Evolutionary conservation across 129 eudicot species (phyloP).

Genomic region (Centella asiatica): DNA sequence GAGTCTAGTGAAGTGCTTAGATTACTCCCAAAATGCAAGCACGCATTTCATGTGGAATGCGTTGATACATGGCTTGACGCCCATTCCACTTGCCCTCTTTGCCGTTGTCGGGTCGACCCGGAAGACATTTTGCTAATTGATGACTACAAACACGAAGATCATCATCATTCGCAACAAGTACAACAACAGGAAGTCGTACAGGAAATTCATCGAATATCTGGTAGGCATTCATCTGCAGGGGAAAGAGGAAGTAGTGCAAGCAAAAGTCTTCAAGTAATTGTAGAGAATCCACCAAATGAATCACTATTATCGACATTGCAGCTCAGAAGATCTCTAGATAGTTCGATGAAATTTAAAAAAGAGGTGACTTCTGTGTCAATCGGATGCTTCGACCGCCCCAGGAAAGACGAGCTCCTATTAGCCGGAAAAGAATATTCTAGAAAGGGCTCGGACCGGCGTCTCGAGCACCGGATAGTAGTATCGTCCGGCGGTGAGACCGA

Average conservation of each 20-base stretch:
- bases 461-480: conserved; percentile 55
- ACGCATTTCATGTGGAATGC: conserved; percentile 88
- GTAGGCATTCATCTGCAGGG: conserved; percentile 63
- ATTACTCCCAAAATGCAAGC: conserved; percentile 78
- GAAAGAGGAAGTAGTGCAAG: conserved; percentile 24
- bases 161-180: neutral
- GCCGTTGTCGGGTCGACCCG: conserved; percentile 78
- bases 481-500: conserved; percentile 23
- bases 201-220: conserved; percentile 38
- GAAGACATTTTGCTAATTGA: conserved; percentile 62
- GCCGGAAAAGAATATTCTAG: conserved; percentile 16
- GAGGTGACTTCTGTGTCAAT: neutral
- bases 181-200: conserved; percentile 8
- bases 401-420: conserved; percentile 55
- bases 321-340: conserved; percentile 29
- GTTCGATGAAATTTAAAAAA: conserved; percentile 12
- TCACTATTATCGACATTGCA: neutral
- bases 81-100: conserved; percentile 92
- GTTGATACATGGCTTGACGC: conserved; percentile 93
- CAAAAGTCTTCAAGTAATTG: conserved; percentile 1
- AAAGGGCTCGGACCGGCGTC: conserved; percentile 27
- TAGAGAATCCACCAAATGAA: neutral
- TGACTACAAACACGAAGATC: conserved; percentile 6
- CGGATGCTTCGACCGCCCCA: conserved; percentile 14
- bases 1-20: conserved; percentile 54